Percentiles rank a stretch among this genome's conserved stretches.
These are phyloP conservation scores for Chondrostereum purpureum DNA, from an alignment of 1,284 basidiomycete species.

Conservation along the genomic window DNA sequence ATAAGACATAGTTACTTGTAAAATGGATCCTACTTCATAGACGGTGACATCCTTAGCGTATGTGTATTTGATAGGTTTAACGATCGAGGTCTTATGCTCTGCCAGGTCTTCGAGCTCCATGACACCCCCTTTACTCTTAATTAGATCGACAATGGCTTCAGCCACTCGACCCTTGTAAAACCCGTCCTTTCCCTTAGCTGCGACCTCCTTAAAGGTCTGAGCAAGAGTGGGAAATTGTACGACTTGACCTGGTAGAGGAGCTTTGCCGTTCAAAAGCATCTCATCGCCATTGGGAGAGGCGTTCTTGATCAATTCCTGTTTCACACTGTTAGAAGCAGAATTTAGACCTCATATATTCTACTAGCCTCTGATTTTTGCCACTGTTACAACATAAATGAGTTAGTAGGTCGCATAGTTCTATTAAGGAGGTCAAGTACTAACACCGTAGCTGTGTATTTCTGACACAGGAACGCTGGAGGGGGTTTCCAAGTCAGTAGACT, in stretches of 20 bases:
- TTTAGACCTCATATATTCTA: neutral
- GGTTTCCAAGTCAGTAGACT: neutral
- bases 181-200: constrained; percentile 77
- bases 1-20: constrained; percentile 2
- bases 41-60: constrained; percentile 79
- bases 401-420: constrained; percentile 1
- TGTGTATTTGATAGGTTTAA: constrained; percentile 87
- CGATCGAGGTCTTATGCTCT: constrained; percentile 69
- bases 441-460: constrained; percentile 63
- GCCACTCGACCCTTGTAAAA: constrained; percentile 92
- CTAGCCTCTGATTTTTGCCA: constrained; percentile 67
- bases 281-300: constrained; percentile 80
- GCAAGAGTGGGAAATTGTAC: constrained; percentile 78
- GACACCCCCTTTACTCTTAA: constrained; percentile 79
- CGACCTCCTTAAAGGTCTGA: constrained; percentile 76
- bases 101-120: constrained; percentile 89
- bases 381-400: constrained; percentile 26
- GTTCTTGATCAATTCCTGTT: constrained; percentile 57
- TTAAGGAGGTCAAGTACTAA: constrained; percentile 28
- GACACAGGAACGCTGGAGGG: constrained; percentile 68
- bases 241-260: constrained; percentile 75
- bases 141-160: constrained; percentile 81
- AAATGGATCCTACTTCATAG: constrained; percentile 62
- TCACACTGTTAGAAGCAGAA: neutral
- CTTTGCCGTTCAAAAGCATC: constrained; percentile 79